These are phyloP conservation scores for Raffaelea arxii DNA, from an alignment of 2,329 filamentous ascomycete species.

Conservation along the genomic window DNA sequence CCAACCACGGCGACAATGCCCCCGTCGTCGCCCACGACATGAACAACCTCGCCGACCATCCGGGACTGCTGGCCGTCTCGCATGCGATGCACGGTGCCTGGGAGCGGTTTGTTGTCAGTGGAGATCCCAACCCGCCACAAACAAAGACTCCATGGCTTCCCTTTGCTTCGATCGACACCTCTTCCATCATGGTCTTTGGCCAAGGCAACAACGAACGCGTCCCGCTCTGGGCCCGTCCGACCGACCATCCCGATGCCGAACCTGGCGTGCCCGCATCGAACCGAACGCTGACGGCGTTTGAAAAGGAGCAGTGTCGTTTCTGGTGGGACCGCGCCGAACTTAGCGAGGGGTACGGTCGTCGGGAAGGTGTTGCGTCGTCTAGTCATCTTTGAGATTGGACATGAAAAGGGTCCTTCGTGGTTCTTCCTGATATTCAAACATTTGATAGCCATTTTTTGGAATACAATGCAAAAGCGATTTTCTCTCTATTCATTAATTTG, in stretches of 20 bases:
- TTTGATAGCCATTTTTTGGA: too few relatives aligned
- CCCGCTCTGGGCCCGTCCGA: conserved; percentile 6
- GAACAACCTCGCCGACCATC: conserved; percentile 18
- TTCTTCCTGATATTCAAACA: too few relatives aligned
- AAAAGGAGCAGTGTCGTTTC: conserved; percentile 42
- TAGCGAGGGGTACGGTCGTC: conserved; percentile 32
- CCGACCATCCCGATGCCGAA: conserved; percentile 19
- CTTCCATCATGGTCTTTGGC: conserved; percentile 45
- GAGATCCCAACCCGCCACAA: conserved; percentile 5
- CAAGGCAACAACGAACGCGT: conserved; percentile 47
- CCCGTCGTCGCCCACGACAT: conserved; percentile 33
- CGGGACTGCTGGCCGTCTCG: conserved; percentile 28
- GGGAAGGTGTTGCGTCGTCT: neutral
- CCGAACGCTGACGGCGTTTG: conserved; percentile 30
- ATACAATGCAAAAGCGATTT: too few relatives aligned
- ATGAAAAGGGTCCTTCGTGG: too few relatives aligned
- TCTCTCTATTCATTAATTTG: too few relatives aligned
- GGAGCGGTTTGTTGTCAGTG: conserved; percentile 23
- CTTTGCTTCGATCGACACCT: too few relatives aligned
- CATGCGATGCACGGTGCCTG: conserved; percentile 34
- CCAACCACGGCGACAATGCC: conserved; percentile 39
- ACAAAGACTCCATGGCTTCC: neutral
- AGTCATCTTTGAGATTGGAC: too few relatives aligned
- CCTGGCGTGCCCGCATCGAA: conserved; percentile 34
- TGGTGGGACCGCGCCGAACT: conserved; percentile 48